Evolutionary conservation across 805 yeast genomes (phyloP), one percentile per base, ranked within the genome.

Genomic region (Spathaspora passalidarum): DNA sequence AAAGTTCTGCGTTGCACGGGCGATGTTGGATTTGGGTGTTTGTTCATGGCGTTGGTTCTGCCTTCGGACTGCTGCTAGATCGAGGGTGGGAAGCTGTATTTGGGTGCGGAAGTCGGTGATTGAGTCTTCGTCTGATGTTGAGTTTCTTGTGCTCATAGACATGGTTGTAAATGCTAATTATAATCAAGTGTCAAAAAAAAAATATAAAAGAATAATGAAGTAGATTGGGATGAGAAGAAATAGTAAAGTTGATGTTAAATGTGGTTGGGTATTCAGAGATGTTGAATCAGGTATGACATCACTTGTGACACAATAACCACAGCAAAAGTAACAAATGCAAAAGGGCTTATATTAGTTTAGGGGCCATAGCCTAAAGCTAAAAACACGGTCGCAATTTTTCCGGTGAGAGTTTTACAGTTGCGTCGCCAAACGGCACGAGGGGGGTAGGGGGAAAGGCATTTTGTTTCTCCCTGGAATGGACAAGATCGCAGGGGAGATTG

Each of bases 31-130:
- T 18, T 48, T 38, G 6, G 41, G 26, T 3, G 43, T n/a, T 14
- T 35, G 19, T 18, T 20, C 26, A 18, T 26, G 35, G 16, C 46
- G 38, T 8, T 37, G 44, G 16, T 47, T 47, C 5, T 48, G 46
- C 32, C 36, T 48, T 25, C 51, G 21, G 10, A 45, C 32, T 14
- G 43, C 29, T 21, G 44, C 43, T 17, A 47, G 25, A 18, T 48
- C 37, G 22, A 48, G 14, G 8, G 38, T 45, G 2, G 48, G 48
- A 17, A 19, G 38, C 4, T 18, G 21, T 23, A 48, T n/a, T 14
- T 42, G 48, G 14, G 43, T 42, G 21, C 44, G 50, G 20, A 6
- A 18, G 36, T 32, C 25, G 17, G 20, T 22, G 18, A 13, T 11
- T 35, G 35, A 35, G 5, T 42, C 40, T 13, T 36, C 40, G n/a